Base-by-base conservation (phyloP, 169 alveolate genomes). In the Cryptosporidium bovis region DNA sequence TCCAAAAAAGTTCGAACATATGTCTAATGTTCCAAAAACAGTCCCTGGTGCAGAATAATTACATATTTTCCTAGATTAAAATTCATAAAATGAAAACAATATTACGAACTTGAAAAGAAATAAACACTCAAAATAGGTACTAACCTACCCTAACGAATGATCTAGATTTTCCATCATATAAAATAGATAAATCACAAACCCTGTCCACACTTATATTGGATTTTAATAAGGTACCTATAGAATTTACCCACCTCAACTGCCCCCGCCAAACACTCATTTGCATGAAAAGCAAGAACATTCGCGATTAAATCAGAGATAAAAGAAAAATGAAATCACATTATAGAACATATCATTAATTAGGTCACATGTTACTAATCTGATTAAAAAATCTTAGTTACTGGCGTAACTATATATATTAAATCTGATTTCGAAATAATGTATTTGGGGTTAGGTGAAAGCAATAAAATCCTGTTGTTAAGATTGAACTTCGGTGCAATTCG, bases 401-500 rank as follows among this genome's bases (percentile, higher is more conserved):
- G 87, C 0, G 87, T 77, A 65, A 77, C 64, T n/a, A 77, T 62
- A 77, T 77, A 77, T 12, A 77, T 62, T 18, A 77, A 40, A 44
- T 77, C 87, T 27, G 18, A 55, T 40, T 60, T 77, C 36, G 71
- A 77, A 29, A 77, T 48, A 24, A 20, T 77, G 33, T 60, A 53
- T 34, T 77, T 77, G 31, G 87, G 71, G 64, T 77, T 60, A 18
- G 87, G 87, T 15, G 87, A 56, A 4, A 77, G 55, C 48, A 77
- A 16, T 44, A 77, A 29, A 7, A 77, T 33, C 20, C 87, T 34
- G 64, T 77, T 77, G 13, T 77, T 56, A 2, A 77, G 31, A 33
- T 29, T 62, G 50, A 77, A 77, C 33, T 77, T 77, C 2, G 87
- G 87, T 4, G 87, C 44, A 58, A 18, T 27, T 31, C 53, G 58